A percentile compares a stretch with the other conserved stretches of the same genome.
phyloP scores from a whole-genome alignment of 345 rosid genomes.

The Moringa oleifera region DNA sequence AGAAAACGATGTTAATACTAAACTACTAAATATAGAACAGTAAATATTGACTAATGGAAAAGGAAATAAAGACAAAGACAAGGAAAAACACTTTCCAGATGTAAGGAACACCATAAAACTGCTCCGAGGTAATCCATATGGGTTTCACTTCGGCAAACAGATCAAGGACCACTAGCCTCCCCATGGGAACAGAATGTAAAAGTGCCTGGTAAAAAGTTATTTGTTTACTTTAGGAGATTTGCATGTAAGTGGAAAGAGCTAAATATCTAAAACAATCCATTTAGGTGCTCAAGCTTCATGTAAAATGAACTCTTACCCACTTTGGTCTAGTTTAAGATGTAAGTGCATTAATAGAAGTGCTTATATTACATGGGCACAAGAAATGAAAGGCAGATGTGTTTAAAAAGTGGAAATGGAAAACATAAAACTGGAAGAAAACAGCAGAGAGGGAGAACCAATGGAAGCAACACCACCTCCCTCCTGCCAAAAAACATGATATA shows the following conservation, averaged over 20 bases:
- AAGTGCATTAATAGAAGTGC: conserved; percentile 1
- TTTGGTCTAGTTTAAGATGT: neutral
- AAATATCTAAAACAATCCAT: too few species aligned
- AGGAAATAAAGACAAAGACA: too few species aligned
- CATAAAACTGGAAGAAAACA: conserved; percentile 10
- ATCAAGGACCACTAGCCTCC: conserved; percentile 67
- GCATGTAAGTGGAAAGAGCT: too few species aligned
- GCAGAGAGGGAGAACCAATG: neutral
- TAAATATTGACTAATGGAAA: neutral
- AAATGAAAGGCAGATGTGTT: conserved; percentile 2
- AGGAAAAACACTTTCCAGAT: conserved; percentile 41
- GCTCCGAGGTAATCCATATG: conserved; percentile 57
- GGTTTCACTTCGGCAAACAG: conserved; percentile 74
- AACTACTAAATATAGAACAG: too few species aligned
- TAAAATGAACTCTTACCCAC: too few species aligned
- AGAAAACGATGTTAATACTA: too few species aligned
- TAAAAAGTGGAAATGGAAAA: conserved; percentile 2
- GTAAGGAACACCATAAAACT: conserved; percentile 72
- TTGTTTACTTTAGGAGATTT: neutral
- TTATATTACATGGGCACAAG: neutral
- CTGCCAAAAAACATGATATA: conserved; percentile 6
- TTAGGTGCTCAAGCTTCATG: too few species aligned
- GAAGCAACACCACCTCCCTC: too few species aligned
- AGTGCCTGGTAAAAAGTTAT: conserved; percentile 48
- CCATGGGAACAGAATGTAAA: conserved; percentile 63